These are phyloP conservation scores for Emergomyces pasteurianus DNA, from an alignment of 2,329 filamentous ascomycete genomes.

Conservation along the genomic window DNA sequence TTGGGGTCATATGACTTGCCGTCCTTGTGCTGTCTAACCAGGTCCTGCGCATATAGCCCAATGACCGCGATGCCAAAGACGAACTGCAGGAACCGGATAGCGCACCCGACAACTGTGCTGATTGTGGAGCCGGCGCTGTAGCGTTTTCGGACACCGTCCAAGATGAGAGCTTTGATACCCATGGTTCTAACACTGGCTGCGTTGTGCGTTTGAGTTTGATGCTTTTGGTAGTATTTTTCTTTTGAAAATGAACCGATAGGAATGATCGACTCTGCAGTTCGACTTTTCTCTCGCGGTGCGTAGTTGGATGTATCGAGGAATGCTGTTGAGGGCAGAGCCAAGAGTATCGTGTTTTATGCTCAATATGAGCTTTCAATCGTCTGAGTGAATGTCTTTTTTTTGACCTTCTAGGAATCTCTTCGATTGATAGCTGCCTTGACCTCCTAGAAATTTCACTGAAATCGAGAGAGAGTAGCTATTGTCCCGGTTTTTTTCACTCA, in stretches of 20 bases:
- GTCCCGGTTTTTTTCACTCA: neutral
- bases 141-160: slow-evolving; percentile 14
- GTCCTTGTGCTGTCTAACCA: slow-evolving; percentile 43
- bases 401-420: neutral
- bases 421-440: neutral
- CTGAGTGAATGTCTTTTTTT: neutral
- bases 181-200: neutral
- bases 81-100: slow-evolving; percentile 65
- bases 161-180: slow-evolving; percentile 10
- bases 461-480: neutral
- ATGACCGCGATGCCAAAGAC: slow-evolving; percentile 63
- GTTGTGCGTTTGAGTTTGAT: neutral
- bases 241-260: neutral
- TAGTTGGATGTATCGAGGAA: neutral
- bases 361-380: neutral
- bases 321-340: neutral
- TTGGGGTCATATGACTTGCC: slow-evolving; percentile 47
- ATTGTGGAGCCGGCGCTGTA: slow-evolving; percentile 9
- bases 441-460: neutral
- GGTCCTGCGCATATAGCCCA: slow-evolving; percentile 64
- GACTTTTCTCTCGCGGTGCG: neutral
- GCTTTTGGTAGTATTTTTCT: neutral
- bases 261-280: neutral
- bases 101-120: slow-evolving; percentile 15
- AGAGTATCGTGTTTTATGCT: neutral